Conservation (phyloP, 257 asterid genomes). For the Salvia hispanica region DNA sequence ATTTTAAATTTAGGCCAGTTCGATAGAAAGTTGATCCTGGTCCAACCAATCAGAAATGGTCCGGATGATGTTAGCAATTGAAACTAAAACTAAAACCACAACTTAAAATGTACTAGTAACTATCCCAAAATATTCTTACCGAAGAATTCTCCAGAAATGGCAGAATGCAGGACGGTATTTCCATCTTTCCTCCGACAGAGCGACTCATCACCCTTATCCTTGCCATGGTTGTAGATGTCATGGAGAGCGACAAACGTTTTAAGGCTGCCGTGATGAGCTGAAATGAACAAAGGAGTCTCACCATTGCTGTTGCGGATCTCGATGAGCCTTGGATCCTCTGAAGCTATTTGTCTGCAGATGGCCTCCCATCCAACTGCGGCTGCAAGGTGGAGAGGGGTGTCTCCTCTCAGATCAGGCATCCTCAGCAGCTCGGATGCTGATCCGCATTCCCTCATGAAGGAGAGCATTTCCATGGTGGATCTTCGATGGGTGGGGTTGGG, state of each 20-base stretch:
- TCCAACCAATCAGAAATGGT: too few species aligned
- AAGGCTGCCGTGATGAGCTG: constrained; percentile 45
- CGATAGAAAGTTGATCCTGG: too few species aligned
- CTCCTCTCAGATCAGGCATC: constrained; percentile 35
- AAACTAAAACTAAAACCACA: too few species aligned
- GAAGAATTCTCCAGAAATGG: constrained; percentile 49
- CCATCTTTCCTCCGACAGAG: constrained; percentile 51
- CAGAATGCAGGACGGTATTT: constrained; percentile 43
- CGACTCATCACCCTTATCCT: constrained; percentile 5
- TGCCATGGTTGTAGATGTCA: background rate
- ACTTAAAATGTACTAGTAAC: too few species aligned
- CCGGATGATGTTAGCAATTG: too few species aligned
- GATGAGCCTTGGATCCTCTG: constrained; percentile 16
- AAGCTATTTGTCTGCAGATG: constrained; percentile 27
- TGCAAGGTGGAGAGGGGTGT: constrained; percentile 61
- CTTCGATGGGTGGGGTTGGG: background rate
- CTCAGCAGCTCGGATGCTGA: background rate
- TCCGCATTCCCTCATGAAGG: background rate
- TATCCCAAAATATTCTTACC: constrained; percentile 30
- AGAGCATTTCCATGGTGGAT: constrained; percentile 29
- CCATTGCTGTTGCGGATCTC: constrained; percentile 31
- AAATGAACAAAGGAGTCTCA: constrained; percentile 52
- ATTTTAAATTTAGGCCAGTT: too few species aligned
- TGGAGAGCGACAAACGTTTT: constrained; percentile 37
- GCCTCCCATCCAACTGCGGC: constrained; percentile 45